Base-by-base conservation (phyloP, 768 basidiomycete genomes). In the Solioccasus polychromus region DNA sequence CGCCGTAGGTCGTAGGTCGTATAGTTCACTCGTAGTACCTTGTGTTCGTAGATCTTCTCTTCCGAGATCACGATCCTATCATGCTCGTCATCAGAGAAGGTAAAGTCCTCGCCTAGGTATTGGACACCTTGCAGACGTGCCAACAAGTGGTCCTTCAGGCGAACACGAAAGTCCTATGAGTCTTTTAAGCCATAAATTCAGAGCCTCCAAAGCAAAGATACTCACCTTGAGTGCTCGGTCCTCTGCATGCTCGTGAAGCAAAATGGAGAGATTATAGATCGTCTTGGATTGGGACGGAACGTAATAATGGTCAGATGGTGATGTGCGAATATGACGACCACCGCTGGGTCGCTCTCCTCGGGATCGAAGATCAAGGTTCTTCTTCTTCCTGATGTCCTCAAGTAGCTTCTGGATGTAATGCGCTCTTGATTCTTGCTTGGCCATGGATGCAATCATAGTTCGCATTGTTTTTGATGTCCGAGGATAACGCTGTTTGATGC, bases 1-100 rank as follows among this genome's bases (percentile, higher is more conserved):
- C 19, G 52, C 17, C 36, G 47, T 8, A 61, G 30, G 37, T 64
- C 52, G 30, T 64, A 64, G 3, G 64, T 60, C 1, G 61, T 66
- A 37, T 60, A 62, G 22, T 63, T 62, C 22, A 63, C 39, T 1
- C 28, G 28, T 28, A 45, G 52, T 3, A 57, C 17, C n/a, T 48
- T 58, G 48, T 63, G 62, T 0, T 20, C 6, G 37, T 54, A 65
- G 8, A 65, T 44, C 4, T 42, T 35, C 28, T 65, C 45, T 30
- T 54, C 44, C 4, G 47, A 18, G 19, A 63, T 40, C 0, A 45
- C 22, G 1, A 74, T 20, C 2, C 7, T 30, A n/a, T 30, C 11
- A 5, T 46, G 56, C 4, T 73, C 58, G 5, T 40, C 40, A 4
- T 52, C 31, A 0, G 64, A 52, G 40, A 55, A 53, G 62, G 44